Evolutionary conservation across 2,329 filamentous ascomycete genomes (phyloP).

Genomic region (Fusarium pseudograminearum): DNA sequence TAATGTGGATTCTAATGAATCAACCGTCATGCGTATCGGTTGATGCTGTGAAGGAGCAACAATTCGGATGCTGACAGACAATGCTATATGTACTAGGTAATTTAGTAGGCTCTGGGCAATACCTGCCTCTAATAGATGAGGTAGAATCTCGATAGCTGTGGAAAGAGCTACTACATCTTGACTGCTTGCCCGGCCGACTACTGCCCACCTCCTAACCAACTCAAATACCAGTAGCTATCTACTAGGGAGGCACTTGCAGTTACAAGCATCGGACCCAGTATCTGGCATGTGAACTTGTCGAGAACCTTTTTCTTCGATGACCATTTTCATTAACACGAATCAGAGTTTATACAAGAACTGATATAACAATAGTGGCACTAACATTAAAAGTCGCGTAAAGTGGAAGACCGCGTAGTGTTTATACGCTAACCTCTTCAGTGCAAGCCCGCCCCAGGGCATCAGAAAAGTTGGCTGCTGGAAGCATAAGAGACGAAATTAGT

Average conservation of each 20-base stretch:
- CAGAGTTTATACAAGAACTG: neutral
- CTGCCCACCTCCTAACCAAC: neutral
- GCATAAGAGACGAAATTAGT: neutral
- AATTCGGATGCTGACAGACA: neutral
- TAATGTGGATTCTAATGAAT: neutral
- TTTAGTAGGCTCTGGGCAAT: neutral
- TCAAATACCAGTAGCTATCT: neutral
- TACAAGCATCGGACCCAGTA: neutral
- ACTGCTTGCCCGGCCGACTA: no score
- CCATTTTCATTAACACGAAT: neutral
- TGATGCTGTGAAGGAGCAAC: constrained; percentile 6
- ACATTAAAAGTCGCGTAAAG: constrained; percentile 15
- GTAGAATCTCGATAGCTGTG: neutral
- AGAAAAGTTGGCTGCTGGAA: neutral
- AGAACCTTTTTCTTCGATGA: neutral
- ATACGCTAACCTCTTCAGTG: constrained; percentile 9
- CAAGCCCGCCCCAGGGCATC: neutral
- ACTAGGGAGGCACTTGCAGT: no score
- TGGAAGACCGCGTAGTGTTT: constrained; percentile 7
- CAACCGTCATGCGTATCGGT: neutral
- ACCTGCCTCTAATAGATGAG: neutral
- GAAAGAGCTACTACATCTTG: constrained; percentile 1
- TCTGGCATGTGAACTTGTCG: neutral
- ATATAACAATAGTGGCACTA: neutral
- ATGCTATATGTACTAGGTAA: no score